Evolutionary conservation across 495 filamentous ascomycete species (phyloP).

Genomic region (Stereocaulon alpinum): DNA sequence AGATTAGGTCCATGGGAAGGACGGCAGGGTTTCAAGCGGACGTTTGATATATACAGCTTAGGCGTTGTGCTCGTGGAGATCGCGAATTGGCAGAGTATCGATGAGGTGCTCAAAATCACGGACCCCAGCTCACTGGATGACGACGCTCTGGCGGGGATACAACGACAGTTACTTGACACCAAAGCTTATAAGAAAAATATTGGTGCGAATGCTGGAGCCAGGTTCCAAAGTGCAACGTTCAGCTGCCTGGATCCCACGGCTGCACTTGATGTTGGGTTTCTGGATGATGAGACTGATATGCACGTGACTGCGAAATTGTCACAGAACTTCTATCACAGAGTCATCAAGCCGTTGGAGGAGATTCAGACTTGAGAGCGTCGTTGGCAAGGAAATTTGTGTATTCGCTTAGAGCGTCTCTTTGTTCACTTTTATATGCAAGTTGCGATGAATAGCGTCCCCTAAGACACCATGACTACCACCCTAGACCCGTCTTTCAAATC

Average conservation of each 20-base stretch:
- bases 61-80: constrained; percentile 25
- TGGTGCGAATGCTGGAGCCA: not conserved
- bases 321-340: not conserved
- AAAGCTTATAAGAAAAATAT: not conserved
- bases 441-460: no score
- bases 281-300: not conserved
- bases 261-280: not conserved
- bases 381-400: no score
- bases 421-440: no score
- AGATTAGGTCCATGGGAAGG: not conserved
- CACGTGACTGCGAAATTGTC: not conserved
- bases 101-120: constrained; percentile 16
- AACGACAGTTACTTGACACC: not conserved
- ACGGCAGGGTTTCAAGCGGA: not conserved
- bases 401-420: no score
- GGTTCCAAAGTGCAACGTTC: not conserved
- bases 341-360: not conserved
- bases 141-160: not conserved
- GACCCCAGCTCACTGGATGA: not conserved
- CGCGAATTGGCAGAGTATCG: constrained; percentile 26
- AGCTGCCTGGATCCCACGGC: not conserved
- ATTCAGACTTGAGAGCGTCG: not conserved
- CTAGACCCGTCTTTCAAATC: no score
- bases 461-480: no score
- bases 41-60: constrained; percentile 26